Conservation (phyloP, 164 flowering plant species). For the Annona squamosa region DNA sequence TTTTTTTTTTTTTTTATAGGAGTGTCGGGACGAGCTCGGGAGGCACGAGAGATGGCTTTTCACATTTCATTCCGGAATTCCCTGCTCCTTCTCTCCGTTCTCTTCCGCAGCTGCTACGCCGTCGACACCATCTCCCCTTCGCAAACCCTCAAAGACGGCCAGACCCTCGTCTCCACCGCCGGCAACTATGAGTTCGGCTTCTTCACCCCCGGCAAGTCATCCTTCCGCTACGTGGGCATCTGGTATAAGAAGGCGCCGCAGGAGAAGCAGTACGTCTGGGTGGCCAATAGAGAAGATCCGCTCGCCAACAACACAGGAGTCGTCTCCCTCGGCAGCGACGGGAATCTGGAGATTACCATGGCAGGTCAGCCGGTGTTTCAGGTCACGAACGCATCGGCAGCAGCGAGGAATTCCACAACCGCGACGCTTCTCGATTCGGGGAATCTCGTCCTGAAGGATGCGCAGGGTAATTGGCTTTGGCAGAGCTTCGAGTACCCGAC, state of each 20-base stretch:
- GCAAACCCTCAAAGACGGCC: conserved; percentile 2
- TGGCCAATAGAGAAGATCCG: conserved; percentile 13
- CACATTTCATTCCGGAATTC: no score
- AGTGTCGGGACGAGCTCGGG: no score
- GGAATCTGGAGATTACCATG: conserved; percentile 20
- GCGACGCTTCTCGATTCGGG: no score
- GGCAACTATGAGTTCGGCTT: conserved; percentile 4
- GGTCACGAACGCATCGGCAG: background rate
- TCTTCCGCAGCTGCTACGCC: background rate
- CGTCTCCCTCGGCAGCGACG: conserved; percentile 14
- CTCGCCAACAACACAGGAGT: conserved; percentile 17
- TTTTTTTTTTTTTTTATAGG: no score
- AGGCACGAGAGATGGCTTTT: no score
- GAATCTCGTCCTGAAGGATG: no score
- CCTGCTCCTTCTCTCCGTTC: no score
- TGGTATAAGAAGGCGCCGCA: conserved; percentile 6
- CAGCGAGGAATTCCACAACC: no score
- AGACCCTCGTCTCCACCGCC: conserved; percentile 5
- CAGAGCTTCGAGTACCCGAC: background rate
- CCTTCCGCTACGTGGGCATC: conserved; percentile 5
- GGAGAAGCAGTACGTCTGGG: conserved; percentile 7
- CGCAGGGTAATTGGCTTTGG: no score
- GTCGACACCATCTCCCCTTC: conserved; percentile 3
- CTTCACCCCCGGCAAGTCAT: conserved; percentile 10
- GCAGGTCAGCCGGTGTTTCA: conserved; percentile 7